phyloP scores from a whole-genome alignment of 768 basidiomycete species.

The Inosperma sp. region DNA sequence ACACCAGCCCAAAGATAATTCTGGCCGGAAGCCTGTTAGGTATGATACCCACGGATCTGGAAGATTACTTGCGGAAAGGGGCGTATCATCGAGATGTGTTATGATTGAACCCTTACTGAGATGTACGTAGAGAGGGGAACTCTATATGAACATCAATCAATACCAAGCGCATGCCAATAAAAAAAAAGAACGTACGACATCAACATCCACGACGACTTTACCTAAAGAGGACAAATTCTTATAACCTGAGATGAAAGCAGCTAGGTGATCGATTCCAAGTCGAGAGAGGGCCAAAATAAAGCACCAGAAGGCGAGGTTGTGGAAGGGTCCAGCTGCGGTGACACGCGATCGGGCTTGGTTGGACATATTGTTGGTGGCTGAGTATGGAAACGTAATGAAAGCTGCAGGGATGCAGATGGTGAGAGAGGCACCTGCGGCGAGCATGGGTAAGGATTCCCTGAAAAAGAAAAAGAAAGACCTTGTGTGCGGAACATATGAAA shows the following conservation, averaged over 20 bases:
- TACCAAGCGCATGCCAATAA: not conserved
- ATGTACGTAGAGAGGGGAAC: constrained; percentile 56
- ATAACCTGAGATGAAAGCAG: constrained; percentile 43
- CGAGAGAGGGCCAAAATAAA: constrained; percentile 38
- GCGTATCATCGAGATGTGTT: constrained; percentile 59
- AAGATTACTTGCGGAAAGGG: constrained; percentile 32
- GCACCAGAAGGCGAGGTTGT: constrained; percentile 64
- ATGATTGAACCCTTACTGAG: constrained; percentile 57
- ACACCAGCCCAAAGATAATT: constrained; percentile 57
- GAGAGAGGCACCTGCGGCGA: constrained; percentile 57
- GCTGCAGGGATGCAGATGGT: constrained; percentile 66
- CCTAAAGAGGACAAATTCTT: constrained; percentile 49
- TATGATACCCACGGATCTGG: constrained; percentile 46
- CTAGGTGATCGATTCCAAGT: constrained; percentile 24
- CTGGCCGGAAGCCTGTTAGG: constrained; percentile 28
- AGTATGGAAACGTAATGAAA: constrained; percentile 58
- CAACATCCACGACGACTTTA: constrained; percentile 50
- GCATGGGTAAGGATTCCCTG: constrained; percentile 65
- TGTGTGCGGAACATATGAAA: not conserved
- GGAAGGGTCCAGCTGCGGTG: constrained; percentile 69
- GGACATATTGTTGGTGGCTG: constrained; percentile 35
- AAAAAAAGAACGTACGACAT: constrained; percentile 42
- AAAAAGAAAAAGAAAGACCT: not conserved
- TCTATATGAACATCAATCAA: constrained; percentile 33
- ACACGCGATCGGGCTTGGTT: constrained; percentile 51